A percentile compares a stretch with the other conserved stretches of the same genome.
phyloP scores from a whole-genome alignment of 352 stramenopile species.

The Globisporangium alternatum region DNA sequence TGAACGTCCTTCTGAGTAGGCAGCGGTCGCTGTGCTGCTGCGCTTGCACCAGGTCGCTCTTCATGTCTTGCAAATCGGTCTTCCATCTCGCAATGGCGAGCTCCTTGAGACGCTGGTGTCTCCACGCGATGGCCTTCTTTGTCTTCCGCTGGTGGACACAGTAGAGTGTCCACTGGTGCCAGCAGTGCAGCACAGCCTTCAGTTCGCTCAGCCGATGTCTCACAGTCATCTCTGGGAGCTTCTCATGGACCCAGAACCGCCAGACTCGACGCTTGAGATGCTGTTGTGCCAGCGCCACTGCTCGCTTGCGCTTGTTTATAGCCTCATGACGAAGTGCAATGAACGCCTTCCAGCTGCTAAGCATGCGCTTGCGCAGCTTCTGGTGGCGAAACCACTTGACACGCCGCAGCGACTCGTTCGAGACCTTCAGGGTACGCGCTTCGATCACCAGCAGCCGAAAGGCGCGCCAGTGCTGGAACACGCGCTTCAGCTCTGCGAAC shows the following conservation, averaged over 20 bases:
- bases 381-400: slow-evolving; percentile 26
- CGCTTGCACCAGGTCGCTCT: not conserved
- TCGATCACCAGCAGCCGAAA: slow-evolving; percentile 13
- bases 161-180: slow-evolving; percentile 7
- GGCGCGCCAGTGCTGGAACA: slow-evolving; percentile 13
- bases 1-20: slow-evolving; percentile 2
- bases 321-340: not conserved
- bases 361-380: slow-evolving; percentile 23
- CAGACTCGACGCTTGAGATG: slow-evolving; percentile 10
- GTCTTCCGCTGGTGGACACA: slow-evolving; percentile 8
- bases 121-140: slow-evolving; percentile 13
- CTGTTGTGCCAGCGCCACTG: not conserved
- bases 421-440: slow-evolving; percentile 6
- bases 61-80: slow-evolving; percentile 1
- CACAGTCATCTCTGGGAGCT: slow-evolving; percentile 2
- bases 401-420: slow-evolving; percentile 11
- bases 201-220: slow-evolving; percentile 15
- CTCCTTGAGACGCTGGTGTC: not conserved
- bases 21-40: not conserved
- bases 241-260: slow-evolving; percentile 8
- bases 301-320: not conserved
- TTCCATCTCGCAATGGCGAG: not conserved
- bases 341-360: slow-evolving; percentile 17
- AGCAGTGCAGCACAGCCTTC: slow-evolving; percentile 5
- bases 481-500: slow-evolving; percentile 2